Base-by-base conservation (phyloP, 108 stramenopile genomes). In the Discostella pseudostelligera region DNA sequence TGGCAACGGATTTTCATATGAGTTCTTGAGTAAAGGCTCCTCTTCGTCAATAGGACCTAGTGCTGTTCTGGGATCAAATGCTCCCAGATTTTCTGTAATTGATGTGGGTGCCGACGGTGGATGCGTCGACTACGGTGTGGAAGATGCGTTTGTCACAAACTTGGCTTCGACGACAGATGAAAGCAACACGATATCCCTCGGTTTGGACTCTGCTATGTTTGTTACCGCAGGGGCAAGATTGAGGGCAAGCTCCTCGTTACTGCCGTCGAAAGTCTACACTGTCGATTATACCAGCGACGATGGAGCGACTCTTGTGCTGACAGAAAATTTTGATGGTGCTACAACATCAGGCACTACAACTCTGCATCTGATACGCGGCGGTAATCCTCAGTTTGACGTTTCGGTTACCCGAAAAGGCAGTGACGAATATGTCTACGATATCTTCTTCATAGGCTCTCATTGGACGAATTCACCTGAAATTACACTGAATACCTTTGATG, bases 1-100 rank as follows among this genome's bases (percentile, higher is more conserved):
- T 37, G 89, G 89, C n/a, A 87, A 81, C 58, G 89, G 89, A 8
- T 90, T 84, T 67, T 46, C 50, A 14, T 90, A 90, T 71, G 62
- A 68, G 36, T 56, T 90, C 39, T 49, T 54, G 20, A 74, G 72
- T 49, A 65, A 42, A 7, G 79, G 74, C 29, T 72, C 77, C 14
- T 19, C 12, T 1, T 51, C 51, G 42, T 48, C 48, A 26, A 57
- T 56, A 59, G 83, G 82, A 11, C 43, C 76, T 22, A 81, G 77
- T 55, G 59, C 76, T 9, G 83, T 86, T 10, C 67, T 87, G 32
- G 87, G 84, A 22, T 66, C 79, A 49, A 63, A 69, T 62, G 80
- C 78, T 32, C 87, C 82, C 46, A 59, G 46, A 49, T 66, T 82
- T 51, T 63, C 81, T 46, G 67, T 88, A 25, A 46, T 70, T 12